Base-by-base conservation (phyloP, 2,329 filamentous ascomycete genomes). In the Diplodia scrobiculata region DNA sequence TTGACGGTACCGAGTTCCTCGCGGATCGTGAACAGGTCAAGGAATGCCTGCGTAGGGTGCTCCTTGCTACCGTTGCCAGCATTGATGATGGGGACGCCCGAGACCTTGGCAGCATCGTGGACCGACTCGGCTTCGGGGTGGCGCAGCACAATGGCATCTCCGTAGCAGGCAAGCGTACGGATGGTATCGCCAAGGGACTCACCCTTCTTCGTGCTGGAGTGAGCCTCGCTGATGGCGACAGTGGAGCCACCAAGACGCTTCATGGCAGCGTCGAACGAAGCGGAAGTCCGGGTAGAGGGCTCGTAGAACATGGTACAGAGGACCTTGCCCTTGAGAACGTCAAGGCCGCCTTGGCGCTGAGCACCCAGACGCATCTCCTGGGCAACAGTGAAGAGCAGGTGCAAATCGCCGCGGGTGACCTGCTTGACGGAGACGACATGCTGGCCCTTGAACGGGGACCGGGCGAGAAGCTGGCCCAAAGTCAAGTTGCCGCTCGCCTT, bases 181-280 rank as follows among this genome's bases (percentile, higher is more conserved):
- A 99, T 87, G 14, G 92, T 97, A 76, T 99, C 95, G 75, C 95
- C 91, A 19, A 99, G 86, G 3, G 89, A 89, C 82, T 99, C 95
- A 50, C 95, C 95, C 85, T 99, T 99, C 79, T 93, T 86, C 3
- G 93, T 93, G 14, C 91, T 96, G 2, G 94, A 97, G 71, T 91
- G 87, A 5, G 88, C 86, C 2, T 94, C 96, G 48, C 92, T 84
- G 74, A 98, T 89, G 63, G 89, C 84, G 64, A 99, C 85, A 2
- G 90, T 94, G 58, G 92, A 87, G 55, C 95, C 95, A 71, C 95
- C 95, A 5, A 99, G 89, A 63, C 96, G 90, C 83, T 99, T 96
- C 95, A 99, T 99, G 50, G 95, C 95, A 66, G 94, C 91, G 75
- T 99, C 95, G 73, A 99, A 99, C 3, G 95, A 99, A 45, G 91